Percentiles rank a stretch among this genome's conserved stretches.
Evolutionary conservation across 257 asterid species (phyloP).

Genomic region (Solanum neorickii): DNA sequence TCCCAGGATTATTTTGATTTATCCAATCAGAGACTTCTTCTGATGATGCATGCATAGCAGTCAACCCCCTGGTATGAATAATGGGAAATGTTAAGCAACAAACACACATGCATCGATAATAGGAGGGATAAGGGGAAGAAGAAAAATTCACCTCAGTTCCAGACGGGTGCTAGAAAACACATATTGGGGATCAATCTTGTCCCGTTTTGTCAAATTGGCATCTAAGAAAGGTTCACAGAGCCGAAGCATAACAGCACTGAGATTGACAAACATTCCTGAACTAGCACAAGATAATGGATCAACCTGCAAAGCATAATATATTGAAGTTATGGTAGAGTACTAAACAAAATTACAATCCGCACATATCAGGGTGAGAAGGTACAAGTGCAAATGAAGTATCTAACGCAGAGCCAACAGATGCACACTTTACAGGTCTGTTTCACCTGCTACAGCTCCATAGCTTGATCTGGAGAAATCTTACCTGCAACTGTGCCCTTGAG

Average conservation of each 20-base stretch:
- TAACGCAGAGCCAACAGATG: neutral
- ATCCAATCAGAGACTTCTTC: constrained; percentile 90
- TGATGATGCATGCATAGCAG: constrained; percentile 94
- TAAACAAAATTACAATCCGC: neutral
- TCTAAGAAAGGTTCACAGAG: constrained; percentile 94
- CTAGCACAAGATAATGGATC: constrained; percentile 92
- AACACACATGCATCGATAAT: neutral
- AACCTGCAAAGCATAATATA: constrained; percentile 36
- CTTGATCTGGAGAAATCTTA: neutral
- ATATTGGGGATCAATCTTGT: constrained; percentile 83
- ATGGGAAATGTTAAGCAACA: constrained; percentile 2
- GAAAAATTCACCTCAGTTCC: constrained; percentile 54
- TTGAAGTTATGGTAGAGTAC: neutral
- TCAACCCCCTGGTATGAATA: constrained; percentile 56
- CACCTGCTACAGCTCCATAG: neutral
- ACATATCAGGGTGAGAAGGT: neutral
- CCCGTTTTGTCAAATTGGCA: constrained; percentile 69
- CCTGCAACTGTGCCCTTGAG: constrained; percentile 90
- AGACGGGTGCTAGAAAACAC: constrained; percentile 55
- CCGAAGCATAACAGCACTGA: constrained; percentile 86
- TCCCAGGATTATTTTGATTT: constrained; percentile 21
- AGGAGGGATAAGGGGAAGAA: neutral
- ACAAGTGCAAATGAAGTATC: neutral
- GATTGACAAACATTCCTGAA: constrained; percentile 95
- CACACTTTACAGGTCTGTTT: neutral